Evolutionary conservation across 192 early-diverging fungal species (phyloP).

Genomic region (Coemansia sp.): DNA sequence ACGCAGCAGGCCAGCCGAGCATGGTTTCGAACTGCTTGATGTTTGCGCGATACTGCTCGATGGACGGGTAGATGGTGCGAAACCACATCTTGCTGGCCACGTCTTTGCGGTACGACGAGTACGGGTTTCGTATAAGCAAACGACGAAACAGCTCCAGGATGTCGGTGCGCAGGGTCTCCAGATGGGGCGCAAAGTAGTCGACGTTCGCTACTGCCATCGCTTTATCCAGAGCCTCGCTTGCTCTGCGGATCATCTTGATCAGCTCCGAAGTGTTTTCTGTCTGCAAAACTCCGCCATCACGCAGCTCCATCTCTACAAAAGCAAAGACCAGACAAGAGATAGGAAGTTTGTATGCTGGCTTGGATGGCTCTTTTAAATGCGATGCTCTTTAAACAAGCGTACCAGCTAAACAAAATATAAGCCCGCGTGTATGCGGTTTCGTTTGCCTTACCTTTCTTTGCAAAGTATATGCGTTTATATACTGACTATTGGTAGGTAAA

Average conservation of each 20-base stretch:
- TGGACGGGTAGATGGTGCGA: conserved; percentile 34
- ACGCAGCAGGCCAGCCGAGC: conserved; percentile 10
- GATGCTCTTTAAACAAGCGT: too few species aligned
- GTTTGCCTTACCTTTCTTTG: too few species aligned
- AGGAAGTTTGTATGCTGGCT: neutral
- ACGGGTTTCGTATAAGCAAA: conserved; percentile 45
- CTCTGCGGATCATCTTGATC: conserved; percentile 35
- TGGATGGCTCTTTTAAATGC: too few species aligned
- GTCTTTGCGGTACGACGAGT: conserved; percentile 46
- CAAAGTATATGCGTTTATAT: too few species aligned
- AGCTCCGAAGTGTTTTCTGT: conserved; percentile 41
- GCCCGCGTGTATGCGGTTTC: too few species aligned
- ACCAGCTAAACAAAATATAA: too few species aligned
- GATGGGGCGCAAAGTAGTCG: conserved; percentile 32
- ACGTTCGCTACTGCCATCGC: conserved; percentile 17
- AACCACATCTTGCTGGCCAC: conserved; percentile 48
- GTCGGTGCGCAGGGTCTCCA: conserved; percentile 35
- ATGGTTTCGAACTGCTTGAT: conserved; percentile 32
- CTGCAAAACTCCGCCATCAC: neutral
- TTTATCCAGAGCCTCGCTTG: conserved; percentile 25
- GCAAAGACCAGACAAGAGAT: neutral
- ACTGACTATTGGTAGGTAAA: too few species aligned
- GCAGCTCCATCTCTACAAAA: conserved; percentile 7
- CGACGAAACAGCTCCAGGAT: conserved; percentile 41
- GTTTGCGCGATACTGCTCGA: conserved; percentile 45